These are phyloP conservation scores for Poa annua DNA, from an alignment of 176 grass and related monocot species.

Conservation along the genomic window DNA sequence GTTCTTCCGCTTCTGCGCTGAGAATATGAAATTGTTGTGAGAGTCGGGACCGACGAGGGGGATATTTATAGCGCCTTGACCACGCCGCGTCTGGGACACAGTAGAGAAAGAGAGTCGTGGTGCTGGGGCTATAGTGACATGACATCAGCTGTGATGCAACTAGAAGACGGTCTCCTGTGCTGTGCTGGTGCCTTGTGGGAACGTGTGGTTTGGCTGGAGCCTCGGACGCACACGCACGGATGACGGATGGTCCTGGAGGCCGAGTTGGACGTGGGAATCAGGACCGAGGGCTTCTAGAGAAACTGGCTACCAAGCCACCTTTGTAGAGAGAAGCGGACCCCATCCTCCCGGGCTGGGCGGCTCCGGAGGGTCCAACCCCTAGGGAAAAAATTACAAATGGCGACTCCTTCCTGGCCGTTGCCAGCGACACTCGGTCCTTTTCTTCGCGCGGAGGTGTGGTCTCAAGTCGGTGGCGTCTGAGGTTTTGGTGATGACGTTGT, in stretches of 20 bases:
- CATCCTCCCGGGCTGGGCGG: no score
- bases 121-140: background rate
- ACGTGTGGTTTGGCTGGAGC: background rate
- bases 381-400: no score
- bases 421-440: no score
- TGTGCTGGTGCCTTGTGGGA: background rate
- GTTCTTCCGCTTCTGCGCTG: background rate
- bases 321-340: no score
- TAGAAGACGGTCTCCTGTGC: background rate
- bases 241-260: background rate
- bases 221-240: background rate
- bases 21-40: background rate
- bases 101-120: no score
- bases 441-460: no score
- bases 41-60: background rate
- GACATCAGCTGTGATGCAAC: background rate
- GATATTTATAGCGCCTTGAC: slow-evolving; percentile 6
- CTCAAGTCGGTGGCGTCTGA: no score
- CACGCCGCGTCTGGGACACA: background rate
- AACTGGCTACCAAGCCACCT: background rate
- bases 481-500: no score
- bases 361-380: no score
- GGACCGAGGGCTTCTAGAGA: background rate
- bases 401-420: no score
- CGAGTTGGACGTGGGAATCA: background rate